Percentiles rank a stretch among this genome's conserved stretches.
phyloP scores from a whole-genome alignment of 2,329 filamentous ascomycete genomes.

The Tolypocladium tropicale region DNA sequence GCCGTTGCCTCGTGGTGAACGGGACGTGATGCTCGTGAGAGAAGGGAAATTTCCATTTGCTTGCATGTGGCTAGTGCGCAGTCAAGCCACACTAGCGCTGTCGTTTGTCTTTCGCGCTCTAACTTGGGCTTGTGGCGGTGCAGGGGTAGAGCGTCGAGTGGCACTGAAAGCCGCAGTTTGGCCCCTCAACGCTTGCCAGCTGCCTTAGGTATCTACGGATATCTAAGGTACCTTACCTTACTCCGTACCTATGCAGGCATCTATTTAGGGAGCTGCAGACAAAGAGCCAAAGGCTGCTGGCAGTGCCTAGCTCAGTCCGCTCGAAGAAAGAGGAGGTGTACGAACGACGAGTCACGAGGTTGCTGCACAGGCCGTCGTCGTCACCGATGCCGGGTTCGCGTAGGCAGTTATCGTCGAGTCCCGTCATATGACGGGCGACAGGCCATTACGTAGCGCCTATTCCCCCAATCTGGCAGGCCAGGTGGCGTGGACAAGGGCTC shows the following conservation, averaged over 20 bases:
- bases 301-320: neutral
- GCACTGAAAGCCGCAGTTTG: too few species aligned
- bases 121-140: neutral
- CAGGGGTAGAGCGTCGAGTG: neutral
- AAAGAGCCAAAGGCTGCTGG: neutral
- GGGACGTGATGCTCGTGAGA: slow-evolving; percentile 9
- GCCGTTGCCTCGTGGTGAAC: neutral
- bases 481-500: neutral
- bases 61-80: neutral
- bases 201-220: too few species aligned
- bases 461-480: neutral
- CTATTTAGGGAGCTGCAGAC: too few species aligned
- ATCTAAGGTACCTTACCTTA: too few species aligned
- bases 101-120: too few species aligned
- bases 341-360: neutral
- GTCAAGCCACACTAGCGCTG: neutral
- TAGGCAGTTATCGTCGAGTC: neutral
- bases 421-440: neutral
- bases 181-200: too few species aligned
- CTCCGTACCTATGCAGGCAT: too few species aligned
- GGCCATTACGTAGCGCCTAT: neutral
- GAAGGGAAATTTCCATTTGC: slow-evolving; percentile 23
- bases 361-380: neutral
- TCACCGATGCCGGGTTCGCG: neutral
- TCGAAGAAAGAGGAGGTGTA: neutral